Conservation (phyloP, 768 basidiomycete species). For the Gloeophyllum trabeum region DNA sequence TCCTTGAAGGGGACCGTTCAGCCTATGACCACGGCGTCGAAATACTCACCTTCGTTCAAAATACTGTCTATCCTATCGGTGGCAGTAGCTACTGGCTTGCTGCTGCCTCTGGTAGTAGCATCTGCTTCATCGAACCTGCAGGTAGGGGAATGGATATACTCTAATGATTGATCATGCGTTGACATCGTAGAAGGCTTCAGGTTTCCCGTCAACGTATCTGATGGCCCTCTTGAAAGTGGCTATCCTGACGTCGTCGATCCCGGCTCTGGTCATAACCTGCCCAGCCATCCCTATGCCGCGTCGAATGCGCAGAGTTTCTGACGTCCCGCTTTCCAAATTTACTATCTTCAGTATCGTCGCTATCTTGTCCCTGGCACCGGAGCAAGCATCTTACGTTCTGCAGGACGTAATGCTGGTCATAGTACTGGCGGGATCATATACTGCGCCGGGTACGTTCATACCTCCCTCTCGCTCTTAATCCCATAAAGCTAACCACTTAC, state of each 20-base stretch:
- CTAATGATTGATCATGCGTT: constrained; percentile 7
- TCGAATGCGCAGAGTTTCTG: constrained; percentile 24
- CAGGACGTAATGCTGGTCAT: constrained; percentile 38
- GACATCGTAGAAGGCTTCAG: constrained; percentile 15
- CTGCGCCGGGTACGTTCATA: constrained; percentile 40
- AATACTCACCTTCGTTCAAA: constrained; percentile 45
- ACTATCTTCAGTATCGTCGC: constrained; percentile 30
- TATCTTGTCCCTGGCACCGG: constrained; percentile 33
- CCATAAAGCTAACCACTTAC: neutral
- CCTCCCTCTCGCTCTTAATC: neutral
- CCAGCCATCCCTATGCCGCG: constrained; percentile 41
- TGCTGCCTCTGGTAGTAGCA: constrained; percentile 44
- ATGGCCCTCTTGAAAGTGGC: constrained; percentile 33
- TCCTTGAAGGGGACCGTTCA: constrained; percentile 37
- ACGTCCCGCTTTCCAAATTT: constrained; percentile 34
- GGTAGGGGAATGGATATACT: neutral
- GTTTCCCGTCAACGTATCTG: constrained; percentile 18
- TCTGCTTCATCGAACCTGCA: constrained; percentile 14
- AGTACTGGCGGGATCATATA: constrained; percentile 45
- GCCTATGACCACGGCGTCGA: constrained; percentile 27
- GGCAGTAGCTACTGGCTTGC: constrained; percentile 32
- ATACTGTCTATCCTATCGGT: constrained; percentile 41
- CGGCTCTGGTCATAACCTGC: constrained; percentile 43
- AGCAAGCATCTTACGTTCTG: constrained; percentile 23
- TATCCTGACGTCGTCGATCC: constrained; percentile 48